These are phyloP conservation scores for Venturia pyrina DNA, from an alignment of 2,329 filamentous ascomycete genomes.

Conservation along the genomic window DNA sequence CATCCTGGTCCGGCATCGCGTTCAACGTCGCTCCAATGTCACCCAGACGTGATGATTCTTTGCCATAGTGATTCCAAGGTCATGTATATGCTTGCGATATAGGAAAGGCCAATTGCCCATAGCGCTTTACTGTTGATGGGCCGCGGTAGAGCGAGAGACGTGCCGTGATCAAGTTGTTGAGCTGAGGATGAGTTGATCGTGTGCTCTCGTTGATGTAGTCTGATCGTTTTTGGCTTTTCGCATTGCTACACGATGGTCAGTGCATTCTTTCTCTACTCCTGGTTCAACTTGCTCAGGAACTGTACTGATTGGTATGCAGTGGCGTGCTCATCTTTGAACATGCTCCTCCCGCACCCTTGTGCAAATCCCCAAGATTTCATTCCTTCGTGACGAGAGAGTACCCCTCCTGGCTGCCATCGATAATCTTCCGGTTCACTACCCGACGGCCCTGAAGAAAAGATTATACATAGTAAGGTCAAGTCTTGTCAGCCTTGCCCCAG, in stretches of 20 bases:
- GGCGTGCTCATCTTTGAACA: not conserved
- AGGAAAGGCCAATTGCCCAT: slow-evolving; percentile 58
- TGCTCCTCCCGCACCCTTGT: too few species aligned
- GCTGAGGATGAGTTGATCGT: slow-evolving; percentile 17
- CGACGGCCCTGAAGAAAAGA: not conserved
- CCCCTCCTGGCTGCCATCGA: too few species aligned
- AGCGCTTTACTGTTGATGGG: slow-evolving; percentile 44
- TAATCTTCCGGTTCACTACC: not conserved
- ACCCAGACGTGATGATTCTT: slow-evolving; percentile 31
- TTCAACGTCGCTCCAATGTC: not conserved
- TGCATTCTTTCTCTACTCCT: not conserved
- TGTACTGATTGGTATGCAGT: not conserved
- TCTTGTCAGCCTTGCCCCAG: not conserved
- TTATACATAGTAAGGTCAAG: too few species aligned
- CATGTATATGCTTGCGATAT: slow-evolving; percentile 61
- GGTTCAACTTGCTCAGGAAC: not conserved
- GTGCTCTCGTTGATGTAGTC: not conserved
- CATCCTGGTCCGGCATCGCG: not conserved
- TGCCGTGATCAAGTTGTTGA: slow-evolving; percentile 60
- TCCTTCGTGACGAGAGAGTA: too few species aligned
- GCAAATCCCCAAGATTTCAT: too few species aligned
- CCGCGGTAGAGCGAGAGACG: slow-evolving; percentile 59
- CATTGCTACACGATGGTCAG: not conserved
- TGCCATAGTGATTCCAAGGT: slow-evolving; percentile 59
- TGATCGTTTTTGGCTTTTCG: not conserved